Conservation (phyloP, 257 asterid genomes). For the Anisodus tanguticus region DNA sequence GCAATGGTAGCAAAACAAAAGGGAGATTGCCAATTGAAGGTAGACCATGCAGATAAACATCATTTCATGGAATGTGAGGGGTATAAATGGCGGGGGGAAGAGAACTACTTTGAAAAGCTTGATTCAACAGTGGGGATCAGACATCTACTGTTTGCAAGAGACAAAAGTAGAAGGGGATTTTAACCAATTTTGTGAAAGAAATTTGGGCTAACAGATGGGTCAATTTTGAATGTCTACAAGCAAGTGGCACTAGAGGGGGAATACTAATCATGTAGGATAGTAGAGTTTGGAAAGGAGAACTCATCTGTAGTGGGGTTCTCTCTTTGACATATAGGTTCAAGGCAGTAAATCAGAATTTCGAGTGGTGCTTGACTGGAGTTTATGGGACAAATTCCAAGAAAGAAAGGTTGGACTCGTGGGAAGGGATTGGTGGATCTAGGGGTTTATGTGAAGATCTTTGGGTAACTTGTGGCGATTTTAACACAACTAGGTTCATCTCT, state of each 20-base stretch:
- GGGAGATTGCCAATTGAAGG: too few species aligned
- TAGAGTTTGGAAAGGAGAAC: background rate
- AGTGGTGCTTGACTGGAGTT: too few species aligned
- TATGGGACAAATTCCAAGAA: too few species aligned
- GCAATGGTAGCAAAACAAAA: background rate
- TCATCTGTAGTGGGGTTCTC: background rate
- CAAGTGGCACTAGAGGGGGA: background rate
- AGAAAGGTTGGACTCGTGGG: too few species aligned
- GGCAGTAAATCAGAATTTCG: too few species aligned
- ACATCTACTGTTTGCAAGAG: background rate
- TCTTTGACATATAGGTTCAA: too few species aligned
- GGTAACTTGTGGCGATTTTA: background rate
- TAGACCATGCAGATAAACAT: background rate
- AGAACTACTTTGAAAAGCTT: background rate
- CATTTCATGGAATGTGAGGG: background rate
- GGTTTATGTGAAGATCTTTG: too few species aligned
- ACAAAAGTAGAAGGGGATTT: too few species aligned
- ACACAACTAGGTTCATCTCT: background rate
- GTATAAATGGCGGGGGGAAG: background rate
- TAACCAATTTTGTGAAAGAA: too few species aligned
- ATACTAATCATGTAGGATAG: background rate
- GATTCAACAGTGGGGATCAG: background rate
- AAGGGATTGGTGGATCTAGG: too few species aligned
- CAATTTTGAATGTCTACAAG: background rate
- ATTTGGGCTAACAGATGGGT: background rate